phyloP scores from a whole-genome alignment of 2,329 filamentous ascomycete genomes.

The Sarocladiaceae sp. region DNA sequence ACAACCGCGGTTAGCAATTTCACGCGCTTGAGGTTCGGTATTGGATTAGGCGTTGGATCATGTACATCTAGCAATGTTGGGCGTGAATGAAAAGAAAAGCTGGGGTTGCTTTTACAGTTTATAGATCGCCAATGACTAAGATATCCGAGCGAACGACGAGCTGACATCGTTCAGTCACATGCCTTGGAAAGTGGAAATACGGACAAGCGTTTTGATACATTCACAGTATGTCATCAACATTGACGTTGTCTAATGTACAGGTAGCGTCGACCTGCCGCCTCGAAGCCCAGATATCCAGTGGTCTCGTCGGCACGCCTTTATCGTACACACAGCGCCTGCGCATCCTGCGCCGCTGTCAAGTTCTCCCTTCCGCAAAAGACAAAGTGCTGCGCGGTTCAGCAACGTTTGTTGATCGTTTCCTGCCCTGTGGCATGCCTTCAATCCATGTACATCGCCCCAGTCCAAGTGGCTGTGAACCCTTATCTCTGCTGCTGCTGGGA shows the following conservation, averaged over 20 bases:
- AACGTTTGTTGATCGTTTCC: too few relatives aligned
- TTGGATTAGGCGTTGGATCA: not conserved
- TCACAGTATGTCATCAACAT: not conserved
- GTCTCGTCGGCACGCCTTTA: not conserved
- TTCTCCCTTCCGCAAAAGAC: too few relatives aligned
- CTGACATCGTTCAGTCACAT: too few relatives aligned
- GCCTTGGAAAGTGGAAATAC: too few relatives aligned
- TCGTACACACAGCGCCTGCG: not conserved
- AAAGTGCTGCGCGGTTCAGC: too few relatives aligned
- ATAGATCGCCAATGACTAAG: not conserved
- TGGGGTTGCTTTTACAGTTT: not conserved
- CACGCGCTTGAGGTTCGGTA: too few relatives aligned
- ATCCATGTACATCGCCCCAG: too few relatives aligned
- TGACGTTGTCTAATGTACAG: not conserved
- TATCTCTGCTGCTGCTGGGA: constrained; percentile 44
- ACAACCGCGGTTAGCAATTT: too few relatives aligned
- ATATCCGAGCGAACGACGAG: not conserved
- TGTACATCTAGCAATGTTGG: not conserved
- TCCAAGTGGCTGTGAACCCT: too few relatives aligned
- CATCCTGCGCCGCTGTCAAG: not conserved
- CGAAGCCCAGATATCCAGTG: not conserved
- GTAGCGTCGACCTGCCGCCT: not conserved
- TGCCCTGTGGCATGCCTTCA: not conserved
- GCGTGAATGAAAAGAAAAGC: not conserved
- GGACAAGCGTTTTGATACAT: constrained; percentile 6